A percentile compares a stretch with the other conserved stretches of the same genome.
These are phyloP conservation scores for Exophiala spinifera DNA, from an alignment of 2,329 filamentous ascomycete genomes.

Conservation along the genomic window DNA sequence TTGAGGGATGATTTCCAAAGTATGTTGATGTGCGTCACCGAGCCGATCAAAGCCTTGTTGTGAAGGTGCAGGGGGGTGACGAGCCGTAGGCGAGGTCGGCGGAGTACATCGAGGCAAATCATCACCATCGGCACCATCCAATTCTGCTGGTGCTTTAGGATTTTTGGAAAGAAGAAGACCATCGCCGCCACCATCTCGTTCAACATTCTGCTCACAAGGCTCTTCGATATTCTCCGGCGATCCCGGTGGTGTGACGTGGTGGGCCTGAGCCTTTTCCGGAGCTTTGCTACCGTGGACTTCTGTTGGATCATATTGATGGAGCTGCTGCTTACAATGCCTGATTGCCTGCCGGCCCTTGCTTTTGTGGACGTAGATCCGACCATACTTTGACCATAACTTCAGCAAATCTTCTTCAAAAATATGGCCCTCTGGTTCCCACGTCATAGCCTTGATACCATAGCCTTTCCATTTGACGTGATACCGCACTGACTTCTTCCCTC, in stretches of 20 bases:
- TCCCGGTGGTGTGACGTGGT: not conserved
- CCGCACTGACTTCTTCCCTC: not conserved
- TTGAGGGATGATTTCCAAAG: not conserved
- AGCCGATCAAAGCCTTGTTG: not conserved
- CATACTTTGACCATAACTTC: not conserved
- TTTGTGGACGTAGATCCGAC: not conserved
- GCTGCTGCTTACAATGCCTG: not conserved
- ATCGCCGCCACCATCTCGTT: not conserved
- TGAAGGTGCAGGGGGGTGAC: not conserved
- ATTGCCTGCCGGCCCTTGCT: not conserved
- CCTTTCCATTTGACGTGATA: not conserved
- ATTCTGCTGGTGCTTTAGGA: not conserved
- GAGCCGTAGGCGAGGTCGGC: not conserved
- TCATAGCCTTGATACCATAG: not conserved
- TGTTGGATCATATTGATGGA: not conserved
- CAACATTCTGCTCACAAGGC: not conserved
- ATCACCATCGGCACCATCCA: not conserved
- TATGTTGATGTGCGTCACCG: not conserved
- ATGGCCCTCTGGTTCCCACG: not conserved
- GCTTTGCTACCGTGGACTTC: not conserved
- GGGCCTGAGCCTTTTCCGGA: not conserved
- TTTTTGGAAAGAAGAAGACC: not conserved
- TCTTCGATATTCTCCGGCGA: not conserved
- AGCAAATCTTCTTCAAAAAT: not conserved
- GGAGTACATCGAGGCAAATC: not conserved